Evolutionary conservation across 768 basidiomycete genomes (phyloP), one percentile per base, ranked within the genome.

Genomic region (Tremella fuciformis): DNA sequence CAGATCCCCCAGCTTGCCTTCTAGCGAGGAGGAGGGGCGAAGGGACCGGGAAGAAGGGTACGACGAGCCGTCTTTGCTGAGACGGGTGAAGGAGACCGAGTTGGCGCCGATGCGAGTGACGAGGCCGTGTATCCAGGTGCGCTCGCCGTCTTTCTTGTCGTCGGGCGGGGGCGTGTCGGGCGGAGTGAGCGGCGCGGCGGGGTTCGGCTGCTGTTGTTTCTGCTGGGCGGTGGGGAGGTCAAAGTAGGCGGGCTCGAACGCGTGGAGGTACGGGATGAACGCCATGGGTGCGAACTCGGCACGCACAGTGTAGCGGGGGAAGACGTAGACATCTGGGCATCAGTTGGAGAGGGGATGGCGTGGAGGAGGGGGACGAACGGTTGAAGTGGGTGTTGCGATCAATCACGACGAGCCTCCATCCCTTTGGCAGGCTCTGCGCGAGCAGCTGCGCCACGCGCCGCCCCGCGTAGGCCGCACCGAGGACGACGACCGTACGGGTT

Each of bases 371-470:
- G 19, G 37, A n/a, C 73, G 63, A 53, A 76, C 73, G 75, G 52
- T 74, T 73, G 59, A 73, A 66, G 56, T 76, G 75, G 0, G 63
- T 58, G 53, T 73, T 76, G 49, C 75, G 41, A 53, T 76, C 73
- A 19, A 76, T 67, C 4, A 70, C 66, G 6, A 76, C 57, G 15
- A 76, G 53, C 19, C 66, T 59, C 69, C 71, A 76, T 13, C 66
- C 67, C n/a, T 61, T 46, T 1, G 72, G 70, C 15, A 76, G 49
- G 8, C 52, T 53, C 18, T 63, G 50, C 1, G 69, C 47, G 8
- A 76, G 50, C n/a, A 66, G 48, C 18, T 58, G 58, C 11, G 66
- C 64, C 4, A 64, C 66, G 25, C 63, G 53, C 18, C 61, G 55
- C 1, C 74, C 74, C 8, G 66, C 74, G 54, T 76, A 76, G 6